phyloP scores from a whole-genome alignment of 139 green algal genomes.

The Asterochloris sp. region DNA sequence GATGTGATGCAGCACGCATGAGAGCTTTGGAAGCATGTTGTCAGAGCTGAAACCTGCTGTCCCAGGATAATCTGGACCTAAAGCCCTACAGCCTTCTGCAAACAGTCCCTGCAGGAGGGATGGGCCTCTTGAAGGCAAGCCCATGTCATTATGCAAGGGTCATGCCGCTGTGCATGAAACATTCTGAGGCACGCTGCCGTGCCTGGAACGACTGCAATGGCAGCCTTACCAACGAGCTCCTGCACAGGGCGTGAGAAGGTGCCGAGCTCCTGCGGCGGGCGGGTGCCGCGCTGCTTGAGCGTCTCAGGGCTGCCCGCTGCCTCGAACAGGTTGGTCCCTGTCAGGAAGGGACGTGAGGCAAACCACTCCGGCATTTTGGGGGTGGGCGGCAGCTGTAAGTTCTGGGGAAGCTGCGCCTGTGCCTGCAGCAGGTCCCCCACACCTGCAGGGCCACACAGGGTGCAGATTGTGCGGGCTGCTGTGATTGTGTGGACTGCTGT shows the following conservation, averaged over 20 bases:
- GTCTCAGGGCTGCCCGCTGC: background rate
- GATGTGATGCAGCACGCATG: background rate
- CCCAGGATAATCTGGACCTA: background rate
- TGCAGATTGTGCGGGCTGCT: background rate
- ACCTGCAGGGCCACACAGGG: background rate
- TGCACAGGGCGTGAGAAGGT: slow-evolving; percentile 34
- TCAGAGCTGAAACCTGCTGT: background rate
- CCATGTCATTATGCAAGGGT: slow-evolving; percentile 1
- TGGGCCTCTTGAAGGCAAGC: background rate
- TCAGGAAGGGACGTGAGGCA: slow-evolving; percentile 11
- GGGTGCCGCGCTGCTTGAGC: background rate
- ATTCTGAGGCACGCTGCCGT: background rate
- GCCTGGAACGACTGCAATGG: background rate
- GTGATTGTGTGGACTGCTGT: no score
- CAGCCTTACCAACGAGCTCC: slow-evolving; percentile 29
- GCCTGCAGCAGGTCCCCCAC: slow-evolving; percentile 1
- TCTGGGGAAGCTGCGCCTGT: no score
- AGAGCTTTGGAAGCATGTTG: background rate
- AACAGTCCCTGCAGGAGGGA: no score
- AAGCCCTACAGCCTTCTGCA: background rate
- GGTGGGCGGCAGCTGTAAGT: background rate
- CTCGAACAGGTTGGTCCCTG: slow-evolving; percentile 14
- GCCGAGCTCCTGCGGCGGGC: slow-evolving; percentile 11
- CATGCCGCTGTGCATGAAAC: background rate
- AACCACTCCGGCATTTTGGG: slow-evolving; percentile 17